Evolutionary conservation across 805 yeast genomes (phyloP).

Genomic region (Zygosaccharomyces rouxii): DNA sequence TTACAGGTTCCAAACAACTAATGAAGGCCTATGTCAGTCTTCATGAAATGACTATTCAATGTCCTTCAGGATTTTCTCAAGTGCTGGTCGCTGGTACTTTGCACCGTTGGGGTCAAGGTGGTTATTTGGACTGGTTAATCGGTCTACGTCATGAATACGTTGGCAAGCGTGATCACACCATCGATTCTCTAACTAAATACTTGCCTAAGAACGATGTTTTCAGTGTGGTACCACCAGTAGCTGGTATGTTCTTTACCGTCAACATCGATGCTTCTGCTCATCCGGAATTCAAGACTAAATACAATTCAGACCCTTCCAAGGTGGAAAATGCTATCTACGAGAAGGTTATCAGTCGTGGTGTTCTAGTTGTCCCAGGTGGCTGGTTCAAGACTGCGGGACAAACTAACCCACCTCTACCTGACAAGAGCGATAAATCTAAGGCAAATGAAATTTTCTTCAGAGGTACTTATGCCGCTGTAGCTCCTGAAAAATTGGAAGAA

Average conservation of each 20-base stretch:
- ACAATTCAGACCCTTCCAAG: constrained; percentile 52
- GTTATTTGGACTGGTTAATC: constrained; percentile 86
- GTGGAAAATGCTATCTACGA: constrained; percentile 65
- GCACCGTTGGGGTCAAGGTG: constrained; percentile 84
- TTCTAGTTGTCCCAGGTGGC: constrained; percentile 75
- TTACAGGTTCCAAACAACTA: constrained; percentile 63
- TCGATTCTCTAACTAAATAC: constrained; percentile 63
- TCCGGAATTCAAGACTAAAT: constrained; percentile 62
- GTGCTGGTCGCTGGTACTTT: constrained; percentile 65
- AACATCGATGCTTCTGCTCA: constrained; percentile 72
- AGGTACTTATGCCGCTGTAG: constrained; percentile 86
- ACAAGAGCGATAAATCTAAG: constrained; percentile 39
- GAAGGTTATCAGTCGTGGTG: constrained; percentile 53
- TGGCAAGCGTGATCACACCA: constrained; percentile 79
- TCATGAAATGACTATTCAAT: constrained; percentile 78
- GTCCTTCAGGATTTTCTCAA: constrained; percentile 77
- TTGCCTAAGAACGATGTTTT: constrained; percentile 36
- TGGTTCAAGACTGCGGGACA: constrained; percentile 66
- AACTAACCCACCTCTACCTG: constrained; percentile 54
- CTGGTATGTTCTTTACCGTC: constrained; percentile 84
- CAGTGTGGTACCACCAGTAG: constrained; percentile 57
- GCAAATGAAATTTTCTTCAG: constrained; percentile 61
- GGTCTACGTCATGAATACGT: constrained; percentile 81
- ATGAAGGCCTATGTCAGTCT: constrained; percentile 64
- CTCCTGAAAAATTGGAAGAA: constrained; percentile 52